Evolutionary conservation across 306 rosid genomes (phyloP).

Genomic region (Quercus dentata): DNA sequence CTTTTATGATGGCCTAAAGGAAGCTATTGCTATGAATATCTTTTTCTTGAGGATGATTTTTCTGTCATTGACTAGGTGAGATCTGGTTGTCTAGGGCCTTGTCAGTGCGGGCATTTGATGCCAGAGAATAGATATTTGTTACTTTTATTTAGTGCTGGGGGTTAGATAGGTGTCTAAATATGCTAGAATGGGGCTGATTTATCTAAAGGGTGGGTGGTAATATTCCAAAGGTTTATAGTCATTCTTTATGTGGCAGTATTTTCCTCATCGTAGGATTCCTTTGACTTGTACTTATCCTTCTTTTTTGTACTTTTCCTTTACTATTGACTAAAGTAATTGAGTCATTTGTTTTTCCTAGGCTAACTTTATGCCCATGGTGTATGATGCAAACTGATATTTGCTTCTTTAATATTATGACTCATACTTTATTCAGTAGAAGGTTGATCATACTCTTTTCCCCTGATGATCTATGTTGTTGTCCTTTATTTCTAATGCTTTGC

Average conservation of each 20-base stretch:
- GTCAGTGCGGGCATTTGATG: neutral
- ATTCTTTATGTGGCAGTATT: neutral
- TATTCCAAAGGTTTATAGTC: neutral
- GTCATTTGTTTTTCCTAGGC: neutral
- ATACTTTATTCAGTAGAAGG: neutral
- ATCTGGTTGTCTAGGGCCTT: neutral
- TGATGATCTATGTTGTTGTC: neutral
- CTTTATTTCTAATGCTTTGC: conserved; percentile 2
- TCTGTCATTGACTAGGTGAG: neutral
- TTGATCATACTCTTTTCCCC: neutral
- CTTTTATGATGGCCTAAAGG: neutral
- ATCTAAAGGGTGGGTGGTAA: neutral
- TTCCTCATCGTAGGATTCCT: neutral
- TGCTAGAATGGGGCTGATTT: neutral
- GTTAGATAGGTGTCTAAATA: neutral
- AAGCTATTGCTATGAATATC: neutral
- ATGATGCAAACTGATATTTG: neutral
- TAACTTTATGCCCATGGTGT: neutral
- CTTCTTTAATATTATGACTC: neutral
- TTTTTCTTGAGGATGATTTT: neutral
- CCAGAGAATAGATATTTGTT: neutral
- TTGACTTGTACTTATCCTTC: neutral
- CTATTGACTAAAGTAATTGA: neutral
- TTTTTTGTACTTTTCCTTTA: neutral
- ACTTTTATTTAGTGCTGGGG: neutral